Percentiles rank a stretch among this genome's conserved stretches.
phyloP scores from a whole-genome alignment of 371 early-diverging fungal genomes.

The Saksenaea oblongispora region DNA sequence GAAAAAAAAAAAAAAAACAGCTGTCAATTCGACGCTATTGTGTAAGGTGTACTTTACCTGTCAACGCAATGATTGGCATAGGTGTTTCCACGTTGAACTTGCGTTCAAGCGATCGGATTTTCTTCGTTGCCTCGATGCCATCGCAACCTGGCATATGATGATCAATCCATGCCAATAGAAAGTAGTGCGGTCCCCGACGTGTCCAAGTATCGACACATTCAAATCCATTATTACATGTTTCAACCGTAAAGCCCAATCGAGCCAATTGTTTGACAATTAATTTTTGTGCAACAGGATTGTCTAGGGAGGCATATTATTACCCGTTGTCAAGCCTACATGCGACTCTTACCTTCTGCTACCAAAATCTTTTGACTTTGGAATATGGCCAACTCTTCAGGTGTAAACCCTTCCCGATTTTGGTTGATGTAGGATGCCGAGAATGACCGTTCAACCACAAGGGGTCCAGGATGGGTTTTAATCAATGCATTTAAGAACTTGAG shows the following conservation, averaged over 20 bases:
- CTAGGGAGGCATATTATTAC: background rate
- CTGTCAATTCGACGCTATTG: background rate
- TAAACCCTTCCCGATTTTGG: constrained; percentile 28
- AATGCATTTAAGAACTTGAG: constrained; percentile 45
- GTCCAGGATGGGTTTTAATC: constrained; percentile 1
- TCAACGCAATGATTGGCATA: constrained; percentile 47
- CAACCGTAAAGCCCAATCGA: constrained; percentile 39
- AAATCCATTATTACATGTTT: constrained; percentile 45
- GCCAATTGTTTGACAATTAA: constrained; percentile 42
- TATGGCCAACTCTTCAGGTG: constrained; percentile 39
- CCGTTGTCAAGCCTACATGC: background rate
- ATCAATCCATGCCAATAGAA: constrained; percentile 44
- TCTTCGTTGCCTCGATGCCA: constrained; percentile 45
- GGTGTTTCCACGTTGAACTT: constrained; percentile 17
- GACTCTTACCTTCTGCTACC: constrained; percentile 35
- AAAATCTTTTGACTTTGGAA: constrained; percentile 42
- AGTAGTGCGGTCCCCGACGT: constrained; percentile 35
- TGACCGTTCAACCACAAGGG: constrained; percentile 13
- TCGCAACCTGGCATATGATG: constrained; percentile 55
- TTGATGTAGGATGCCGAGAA: constrained; percentile 15
- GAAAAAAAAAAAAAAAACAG: background rate
- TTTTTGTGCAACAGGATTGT: constrained; percentile 44
- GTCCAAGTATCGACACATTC: constrained; percentile 46
- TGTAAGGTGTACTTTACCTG: constrained; percentile 32
- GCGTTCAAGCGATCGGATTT: constrained; percentile 32